A percentile compares a stretch with the other conserved stretches of the same genome.
Evolutionary conservation across 345 rosid species (phyloP).

Genomic region (Lumnitzera racemosa): DNA sequence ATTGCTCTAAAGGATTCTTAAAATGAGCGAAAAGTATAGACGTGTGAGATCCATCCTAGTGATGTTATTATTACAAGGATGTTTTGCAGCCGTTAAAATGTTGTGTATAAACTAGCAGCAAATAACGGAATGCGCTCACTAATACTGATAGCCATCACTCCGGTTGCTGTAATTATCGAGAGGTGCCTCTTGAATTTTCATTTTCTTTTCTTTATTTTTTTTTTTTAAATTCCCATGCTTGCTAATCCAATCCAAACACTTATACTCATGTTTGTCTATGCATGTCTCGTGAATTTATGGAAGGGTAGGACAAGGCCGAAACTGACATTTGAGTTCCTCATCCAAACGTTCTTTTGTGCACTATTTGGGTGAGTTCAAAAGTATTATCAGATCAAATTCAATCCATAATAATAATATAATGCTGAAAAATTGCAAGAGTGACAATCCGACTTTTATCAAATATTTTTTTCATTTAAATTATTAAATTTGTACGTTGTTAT

Average conservation of each 20-base stretch:
- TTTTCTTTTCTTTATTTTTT: neutral
- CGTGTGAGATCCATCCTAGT: neutral
- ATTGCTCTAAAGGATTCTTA: too few relatives aligned
- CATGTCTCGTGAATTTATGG: neutral
- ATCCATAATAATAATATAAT: too few relatives aligned
- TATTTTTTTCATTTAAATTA: too few relatives aligned
- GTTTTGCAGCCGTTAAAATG: neutral
- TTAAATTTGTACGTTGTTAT: too few relatives aligned
- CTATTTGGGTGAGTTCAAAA: constrained; percentile 10
- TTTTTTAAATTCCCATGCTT: neutral
- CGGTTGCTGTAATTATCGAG: constrained; percentile 6
- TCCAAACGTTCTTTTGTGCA: constrained; percentile 12
- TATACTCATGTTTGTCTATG: neutral
- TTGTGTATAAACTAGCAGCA: constrained; percentile 3
- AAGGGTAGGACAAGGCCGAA: constrained; percentile 9
- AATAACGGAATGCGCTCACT: constrained; percentile 7
- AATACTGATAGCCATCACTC: constrained; percentile 4
- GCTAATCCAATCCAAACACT: neutral
- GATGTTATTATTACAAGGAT: constrained; percentile 3
- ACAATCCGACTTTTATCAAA: too few relatives aligned
- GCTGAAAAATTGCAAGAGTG: too few relatives aligned
- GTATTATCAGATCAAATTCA: too few relatives aligned
- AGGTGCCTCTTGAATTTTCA: neutral
- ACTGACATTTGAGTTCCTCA: constrained; percentile 7
- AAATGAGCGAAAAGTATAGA: too few relatives aligned